Evolutionary conservation across 2,329 filamentous ascomycete genomes (phyloP).

Genomic region (Cordyceps militaris): DNA sequence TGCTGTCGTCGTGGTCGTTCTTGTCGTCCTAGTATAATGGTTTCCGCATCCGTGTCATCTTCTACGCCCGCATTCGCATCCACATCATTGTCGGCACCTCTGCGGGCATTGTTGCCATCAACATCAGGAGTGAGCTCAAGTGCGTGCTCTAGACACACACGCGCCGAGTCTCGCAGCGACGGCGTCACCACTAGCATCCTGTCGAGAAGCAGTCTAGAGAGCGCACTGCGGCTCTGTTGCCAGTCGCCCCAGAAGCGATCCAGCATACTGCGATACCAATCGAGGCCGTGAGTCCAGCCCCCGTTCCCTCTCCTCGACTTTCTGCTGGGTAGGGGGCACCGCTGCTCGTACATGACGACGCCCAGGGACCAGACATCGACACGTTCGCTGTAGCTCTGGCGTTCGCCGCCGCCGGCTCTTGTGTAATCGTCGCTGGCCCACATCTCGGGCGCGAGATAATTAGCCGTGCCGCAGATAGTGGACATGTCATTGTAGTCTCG

Average conservation of each 20-base stretch:
- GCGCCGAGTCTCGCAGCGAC: too few relatives aligned
- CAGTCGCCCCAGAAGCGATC: not conserved
- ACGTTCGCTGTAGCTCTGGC: not conserved
- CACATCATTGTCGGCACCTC: too few relatives aligned
- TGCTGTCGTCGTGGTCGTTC: too few relatives aligned
- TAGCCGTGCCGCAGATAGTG: not conserved
- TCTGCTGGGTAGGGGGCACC: not conserved
- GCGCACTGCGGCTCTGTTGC: too few relatives aligned
- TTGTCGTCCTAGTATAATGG: too few relatives aligned
- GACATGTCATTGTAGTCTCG: not conserved
- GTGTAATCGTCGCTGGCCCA: not conserved
- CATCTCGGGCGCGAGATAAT: not conserved
- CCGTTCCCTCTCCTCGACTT: not conserved
- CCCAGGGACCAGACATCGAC: not conserved
- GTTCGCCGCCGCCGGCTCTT: not conserved
- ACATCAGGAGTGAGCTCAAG: too few relatives aligned
- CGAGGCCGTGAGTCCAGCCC: not conserved
- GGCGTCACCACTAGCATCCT: too few relatives aligned
- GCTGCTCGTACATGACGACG: not conserved
- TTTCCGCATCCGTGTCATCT: too few relatives aligned
- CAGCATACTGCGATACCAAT: not conserved
- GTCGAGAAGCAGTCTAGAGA: too few relatives aligned
- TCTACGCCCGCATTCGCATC: too few relatives aligned
- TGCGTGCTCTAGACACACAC: too few relatives aligned
- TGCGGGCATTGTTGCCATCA: too few relatives aligned